Percentiles rank a stretch among this genome's conserved stretches.
These are phyloP conservation scores for Cordyceps javanica DNA, from an alignment of 2,329 filamentous ascomycete species.

Conservation along the genomic window DNA sequence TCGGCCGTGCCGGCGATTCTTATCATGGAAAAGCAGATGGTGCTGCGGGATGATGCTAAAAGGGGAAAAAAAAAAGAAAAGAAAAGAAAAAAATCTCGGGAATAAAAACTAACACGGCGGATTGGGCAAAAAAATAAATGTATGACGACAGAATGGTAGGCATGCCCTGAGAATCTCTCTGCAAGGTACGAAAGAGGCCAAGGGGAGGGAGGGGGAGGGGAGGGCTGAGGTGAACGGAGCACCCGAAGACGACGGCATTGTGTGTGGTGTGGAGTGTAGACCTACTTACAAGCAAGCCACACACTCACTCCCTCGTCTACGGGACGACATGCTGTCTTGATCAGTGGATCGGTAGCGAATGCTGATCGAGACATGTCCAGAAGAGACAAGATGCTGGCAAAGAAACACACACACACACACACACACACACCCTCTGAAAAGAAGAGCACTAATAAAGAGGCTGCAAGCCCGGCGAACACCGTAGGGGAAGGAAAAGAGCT, in stretches of 20 bases:
- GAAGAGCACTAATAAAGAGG: neutral
- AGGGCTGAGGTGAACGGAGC: neutral
- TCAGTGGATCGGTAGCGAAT: neutral
- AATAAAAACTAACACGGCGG: neutral
- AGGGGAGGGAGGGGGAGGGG: neutral
- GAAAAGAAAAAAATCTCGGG: neutral
- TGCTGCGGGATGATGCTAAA: too few relatives aligned
- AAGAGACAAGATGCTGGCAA: too few relatives aligned
- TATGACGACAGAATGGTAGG: neutral
- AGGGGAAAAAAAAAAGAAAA: too few relatives aligned
- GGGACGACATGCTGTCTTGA: slow-evolving; percentile 2
- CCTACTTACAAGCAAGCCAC: neutral
- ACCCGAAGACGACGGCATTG: neutral
- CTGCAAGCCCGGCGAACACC: neutral
- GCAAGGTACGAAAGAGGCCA: neutral
- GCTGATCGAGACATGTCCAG: neutral
- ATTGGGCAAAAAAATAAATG: too few relatives aligned
- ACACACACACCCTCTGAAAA: too few relatives aligned
- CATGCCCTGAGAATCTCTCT: neutral
- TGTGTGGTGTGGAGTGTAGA: neutral
- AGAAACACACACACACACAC: too few relatives aligned
- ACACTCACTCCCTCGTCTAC: slow-evolving; percentile 4
- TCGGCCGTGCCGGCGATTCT: too few relatives aligned
- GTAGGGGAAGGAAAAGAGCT: neutral
- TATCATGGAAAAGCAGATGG: neutral